Conservation (phyloP, 352 stramenopile species). For the Paralagenidium karlingii region DNA sequence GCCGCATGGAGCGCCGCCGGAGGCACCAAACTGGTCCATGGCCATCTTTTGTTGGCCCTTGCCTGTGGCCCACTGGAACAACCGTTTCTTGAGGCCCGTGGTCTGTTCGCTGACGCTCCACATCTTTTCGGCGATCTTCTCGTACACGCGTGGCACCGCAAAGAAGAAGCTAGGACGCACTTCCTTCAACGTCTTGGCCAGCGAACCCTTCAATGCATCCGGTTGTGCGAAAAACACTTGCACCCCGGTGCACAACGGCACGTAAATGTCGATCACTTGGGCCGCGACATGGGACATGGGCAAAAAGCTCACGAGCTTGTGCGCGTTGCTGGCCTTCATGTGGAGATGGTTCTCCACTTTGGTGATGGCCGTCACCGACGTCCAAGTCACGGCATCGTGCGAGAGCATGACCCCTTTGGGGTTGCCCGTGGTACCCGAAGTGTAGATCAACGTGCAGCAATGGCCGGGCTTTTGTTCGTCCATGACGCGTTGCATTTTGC, state of each 20-base stretch:
- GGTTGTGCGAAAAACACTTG: constrained; percentile 60
- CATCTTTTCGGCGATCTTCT: constrained; percentile 78
- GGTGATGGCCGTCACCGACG: constrained; percentile 38
- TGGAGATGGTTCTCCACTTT: constrained; percentile 51
- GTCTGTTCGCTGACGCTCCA: constrained; percentile 20
- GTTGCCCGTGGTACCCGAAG: constrained; percentile 55
- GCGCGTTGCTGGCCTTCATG: constrained; percentile 35
- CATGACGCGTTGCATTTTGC: constrained; percentile 56
- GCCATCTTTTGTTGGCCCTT: constrained; percentile 15
- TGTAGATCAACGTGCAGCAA: constrained; percentile 77
- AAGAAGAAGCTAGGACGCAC: constrained; percentile 76
- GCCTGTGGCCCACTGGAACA: constrained; percentile 41
- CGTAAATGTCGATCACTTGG: constrained; percentile 25
- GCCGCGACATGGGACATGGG: constrained; percentile 72
- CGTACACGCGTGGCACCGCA: constrained; percentile 61
- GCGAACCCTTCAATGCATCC: constrained; percentile 59
- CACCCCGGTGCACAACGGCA: constrained; percentile 19
- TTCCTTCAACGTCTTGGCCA: constrained; percentile 51
- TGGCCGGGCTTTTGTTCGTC: constrained; percentile 66
- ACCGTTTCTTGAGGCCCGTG: constrained; percentile 34
- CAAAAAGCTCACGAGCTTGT: constrained; percentile 79
- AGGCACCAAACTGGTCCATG: constrained; percentile 2
- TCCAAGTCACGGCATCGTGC: constrained; percentile 29
- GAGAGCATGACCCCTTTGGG: constrained; percentile 59
- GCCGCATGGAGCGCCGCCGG: constrained; percentile 16